phyloP scores from a whole-genome alignment of 2,329 filamentous ascomycete genomes.

The Orbilia blumenaviensis region DNA sequence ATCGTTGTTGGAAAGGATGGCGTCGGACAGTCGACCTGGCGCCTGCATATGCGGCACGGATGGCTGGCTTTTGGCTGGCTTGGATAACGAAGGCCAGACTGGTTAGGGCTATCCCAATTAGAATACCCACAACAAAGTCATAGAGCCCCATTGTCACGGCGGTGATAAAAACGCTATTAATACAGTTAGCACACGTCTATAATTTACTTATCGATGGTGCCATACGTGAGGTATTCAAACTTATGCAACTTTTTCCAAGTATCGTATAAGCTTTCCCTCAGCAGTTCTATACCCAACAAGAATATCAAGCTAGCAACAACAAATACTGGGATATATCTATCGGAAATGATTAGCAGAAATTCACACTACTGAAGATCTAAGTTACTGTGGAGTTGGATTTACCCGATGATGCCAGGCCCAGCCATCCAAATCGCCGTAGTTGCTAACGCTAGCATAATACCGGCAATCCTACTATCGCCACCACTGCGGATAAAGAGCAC shows the following conservation, averaged over 20 bases:
- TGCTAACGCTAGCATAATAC: slow-evolving; percentile 80
- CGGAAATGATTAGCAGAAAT: neutral
- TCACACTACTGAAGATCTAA: neutral
- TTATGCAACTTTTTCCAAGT: slow-evolving; percentile 87
- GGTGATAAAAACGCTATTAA: slow-evolving; percentile 27
- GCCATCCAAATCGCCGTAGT: slow-evolving; percentile 85
- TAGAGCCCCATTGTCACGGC: slow-evolving; percentile 67
- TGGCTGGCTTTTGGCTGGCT: slow-evolving; percentile 86
- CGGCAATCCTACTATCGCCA: slow-evolving; percentile 84
- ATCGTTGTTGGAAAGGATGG: slow-evolving; percentile 87
- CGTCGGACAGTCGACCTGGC: slow-evolving; percentile 91
- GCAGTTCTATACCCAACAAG: slow-evolving; percentile 88
- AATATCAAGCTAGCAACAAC: slow-evolving; percentile 97
- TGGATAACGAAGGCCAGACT: slow-evolving; percentile 92
- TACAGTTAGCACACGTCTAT: neutral
- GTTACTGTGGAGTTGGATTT: neutral
- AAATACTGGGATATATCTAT: slow-evolving; percentile 85
- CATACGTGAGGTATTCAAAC: slow-evolving; percentile 86
- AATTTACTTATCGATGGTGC: slow-evolving; percentile 55
- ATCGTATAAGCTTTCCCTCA: slow-evolving; percentile 86
- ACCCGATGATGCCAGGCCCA: slow-evolving; percentile 84
- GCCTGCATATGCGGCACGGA: slow-evolving; percentile 88
- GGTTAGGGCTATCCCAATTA: slow-evolving; percentile 88
- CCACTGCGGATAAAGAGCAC: slow-evolving; percentile 96
- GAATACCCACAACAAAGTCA: slow-evolving; percentile 94